phyloP scores from a whole-genome alignment of 495 filamentous ascomycete species.

The Rusavskia elegans region DNA sequence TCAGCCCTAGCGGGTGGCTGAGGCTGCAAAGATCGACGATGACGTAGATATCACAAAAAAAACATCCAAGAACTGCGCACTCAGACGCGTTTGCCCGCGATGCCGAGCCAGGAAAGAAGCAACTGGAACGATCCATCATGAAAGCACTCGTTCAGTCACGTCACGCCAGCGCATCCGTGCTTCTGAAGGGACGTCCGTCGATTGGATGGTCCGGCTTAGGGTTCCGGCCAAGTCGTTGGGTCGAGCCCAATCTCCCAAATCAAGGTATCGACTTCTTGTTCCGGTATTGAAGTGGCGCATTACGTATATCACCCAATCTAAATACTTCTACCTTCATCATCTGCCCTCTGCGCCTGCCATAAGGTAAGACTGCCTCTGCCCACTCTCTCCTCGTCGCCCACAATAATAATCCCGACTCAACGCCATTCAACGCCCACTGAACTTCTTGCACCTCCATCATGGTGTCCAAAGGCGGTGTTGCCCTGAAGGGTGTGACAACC shows the following conservation, averaged over 20 bases:
- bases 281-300: neutral
- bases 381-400: neutral
- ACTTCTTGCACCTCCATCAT: neutral
- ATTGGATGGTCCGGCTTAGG: neutral
- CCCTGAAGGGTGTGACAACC: slow-evolving; percentile 35
- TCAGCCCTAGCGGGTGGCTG: too few species aligned
- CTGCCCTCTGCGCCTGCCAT: neutral
- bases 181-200: neutral
- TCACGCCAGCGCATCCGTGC: neutral
- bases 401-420: neutral
- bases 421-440: neutral
- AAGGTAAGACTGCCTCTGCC: neutral
- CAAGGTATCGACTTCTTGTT: neutral
- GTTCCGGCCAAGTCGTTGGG: neutral
- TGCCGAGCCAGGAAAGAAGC: too few species aligned
- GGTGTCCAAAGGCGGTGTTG: slow-evolving; percentile 14
- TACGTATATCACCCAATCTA: neutral
- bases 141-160: neutral
- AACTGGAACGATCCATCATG: too few species aligned
- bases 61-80: too few species aligned
- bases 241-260: neutral
- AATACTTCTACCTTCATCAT: neutral
- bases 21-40: too few species aligned
- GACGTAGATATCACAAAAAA: too few species aligned
- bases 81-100: too few species aligned